phyloP scores from a whole-genome alignment of 306 rosid species.

The Morella rubra region DNA sequence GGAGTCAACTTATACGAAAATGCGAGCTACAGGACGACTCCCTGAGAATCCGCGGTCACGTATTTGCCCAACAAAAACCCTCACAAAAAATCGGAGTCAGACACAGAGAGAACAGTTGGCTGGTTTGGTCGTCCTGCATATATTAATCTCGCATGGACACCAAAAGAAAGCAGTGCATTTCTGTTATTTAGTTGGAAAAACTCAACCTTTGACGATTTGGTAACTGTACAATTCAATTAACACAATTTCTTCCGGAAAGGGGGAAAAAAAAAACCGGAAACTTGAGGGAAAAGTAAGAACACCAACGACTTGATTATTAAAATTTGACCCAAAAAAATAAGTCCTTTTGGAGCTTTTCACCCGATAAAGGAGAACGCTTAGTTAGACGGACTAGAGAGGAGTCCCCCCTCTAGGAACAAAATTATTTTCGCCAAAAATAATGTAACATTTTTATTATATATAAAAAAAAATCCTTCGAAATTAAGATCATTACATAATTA shows the following conservation, averaged over 20 bases:
- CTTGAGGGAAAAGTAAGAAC: slow-evolving; percentile 48
- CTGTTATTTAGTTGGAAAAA: slow-evolving; percentile 28
- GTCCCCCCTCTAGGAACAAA: too few species aligned
- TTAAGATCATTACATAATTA: too few species aligned
- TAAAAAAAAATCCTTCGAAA: too few species aligned
- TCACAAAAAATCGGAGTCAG: slow-evolving; percentile 14
- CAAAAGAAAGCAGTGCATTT: slow-evolving; percentile 19
- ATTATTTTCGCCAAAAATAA: too few species aligned
- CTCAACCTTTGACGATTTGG: slow-evolving; percentile 21
- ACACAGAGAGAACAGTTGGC: slow-evolving; percentile 16
- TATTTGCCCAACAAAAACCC: neutral
- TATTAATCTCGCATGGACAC: neutral
- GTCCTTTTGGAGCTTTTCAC: neutral
- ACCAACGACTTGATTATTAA: slow-evolving; percentile 8
- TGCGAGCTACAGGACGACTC: neutral
- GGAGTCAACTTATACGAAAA: neutral
- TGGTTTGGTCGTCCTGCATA: slow-evolving; percentile 4
- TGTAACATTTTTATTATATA: too few species aligned
- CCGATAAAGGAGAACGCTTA: too few species aligned
- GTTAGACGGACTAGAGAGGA: too few species aligned
- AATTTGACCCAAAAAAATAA: neutral
- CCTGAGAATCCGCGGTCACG: neutral
- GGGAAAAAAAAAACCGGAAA: neutral
- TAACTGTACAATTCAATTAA: slow-evolving; percentile 1
- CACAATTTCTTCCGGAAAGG: neutral